Percentiles rank a stretch among this genome's conserved stretches.
These are phyloP conservation scores for Rhizopus sp. DNA, from an alignment of 371 early-diverging fungal species.

Conservation along the genomic window DNA sequence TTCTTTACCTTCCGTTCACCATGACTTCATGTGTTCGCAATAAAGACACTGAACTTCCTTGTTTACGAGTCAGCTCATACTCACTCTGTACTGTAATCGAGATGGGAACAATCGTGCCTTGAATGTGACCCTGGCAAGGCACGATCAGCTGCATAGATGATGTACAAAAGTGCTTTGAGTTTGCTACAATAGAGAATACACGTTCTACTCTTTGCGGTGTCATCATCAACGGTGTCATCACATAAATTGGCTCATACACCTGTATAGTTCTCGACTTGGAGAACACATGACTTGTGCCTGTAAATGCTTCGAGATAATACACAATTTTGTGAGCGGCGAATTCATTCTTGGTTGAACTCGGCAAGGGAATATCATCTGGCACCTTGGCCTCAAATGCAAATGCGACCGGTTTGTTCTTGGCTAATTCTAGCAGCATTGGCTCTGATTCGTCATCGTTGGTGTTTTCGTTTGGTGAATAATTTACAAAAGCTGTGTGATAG, in stretches of 20 bases:
- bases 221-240: conserved; percentile 12
- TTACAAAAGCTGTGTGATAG: conserved; percentile 7
- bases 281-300: conserved; percentile 13
- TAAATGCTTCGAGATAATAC: conserved; percentile 25
- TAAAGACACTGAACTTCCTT: conserved; percentile 22
- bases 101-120: conserved; percentile 22
- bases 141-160: conserved; percentile 20
- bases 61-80: conserved; percentile 17
- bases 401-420: conserved; percentile 21
- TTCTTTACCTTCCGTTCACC: conserved; percentile 18
- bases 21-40: conserved; percentile 16
- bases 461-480: background rate
- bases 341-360: conserved; percentile 16
- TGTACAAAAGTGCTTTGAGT: conserved; percentile 1
- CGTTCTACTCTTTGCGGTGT: conserved; percentile 19
- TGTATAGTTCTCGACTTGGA: conserved; percentile 11
- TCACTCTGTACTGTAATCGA: conserved; percentile 23
- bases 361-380: conserved; percentile 22
- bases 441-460: background rate
- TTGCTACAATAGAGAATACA: conserved; percentile 4
- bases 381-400: conserved; percentile 20
- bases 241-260: conserved; percentile 22
- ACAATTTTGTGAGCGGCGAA: conserved; percentile 14
- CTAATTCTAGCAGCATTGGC: conserved; percentile 16
- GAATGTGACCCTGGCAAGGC: conserved; percentile 22